A percentile compares a stretch with the other conserved stretches of the same genome.
phyloP scores from a whole-genome alignment of 2,329 filamentous ascomycete species.

The Verruconis gallopava region DNA sequence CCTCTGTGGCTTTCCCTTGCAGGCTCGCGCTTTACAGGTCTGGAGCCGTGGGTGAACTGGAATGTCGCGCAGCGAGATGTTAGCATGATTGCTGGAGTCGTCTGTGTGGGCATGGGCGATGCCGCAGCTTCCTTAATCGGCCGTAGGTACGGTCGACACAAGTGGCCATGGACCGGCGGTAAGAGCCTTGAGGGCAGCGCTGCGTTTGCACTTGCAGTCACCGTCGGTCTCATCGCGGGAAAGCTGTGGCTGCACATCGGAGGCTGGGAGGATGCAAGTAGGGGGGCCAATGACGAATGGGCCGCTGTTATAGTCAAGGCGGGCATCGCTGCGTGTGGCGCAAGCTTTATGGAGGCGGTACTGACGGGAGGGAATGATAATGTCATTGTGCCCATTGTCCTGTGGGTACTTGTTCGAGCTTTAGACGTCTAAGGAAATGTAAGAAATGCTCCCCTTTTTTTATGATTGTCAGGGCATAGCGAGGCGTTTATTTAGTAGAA shows the following conservation, averaged over 20 bases:
- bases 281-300: conserved; percentile 1
- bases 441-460: background rate
- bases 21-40: conserved; percentile 31
- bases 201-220: conserved; percentile 74
- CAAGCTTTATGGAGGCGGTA: conserved; percentile 88
- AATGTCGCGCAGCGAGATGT: conserved; percentile 58
- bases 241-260: conserved; percentile 65
- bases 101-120: conserved; percentile 92
- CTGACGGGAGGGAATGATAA: conserved; percentile 97
- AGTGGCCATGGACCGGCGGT: conserved; percentile 94
- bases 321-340: conserved; percentile 58
- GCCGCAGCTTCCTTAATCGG: conserved; percentile 86
- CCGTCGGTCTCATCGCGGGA: conserved; percentile 55
- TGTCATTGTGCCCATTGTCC: conserved; percentile 82
- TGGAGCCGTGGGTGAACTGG: conserved; percentile 55
- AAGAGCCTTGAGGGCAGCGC: conserved; percentile 82
- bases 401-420: conserved; percentile 86
- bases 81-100: conserved; percentile 81
- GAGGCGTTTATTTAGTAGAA: too few species aligned
- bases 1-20: conserved; percentile 83
- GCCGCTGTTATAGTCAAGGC: conserved; percentile 40
- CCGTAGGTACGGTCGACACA: conserved; percentile 68
- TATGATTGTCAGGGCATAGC: background rate
- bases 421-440: conserved; percentile 35
- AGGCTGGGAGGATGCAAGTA: conserved; percentile 41